A percentile compares a stretch with the other conserved stretches of the same genome.
phyloP scores from a whole-genome alignment of 208 protist genomes.

The Tritrichomonas musculus region DNA sequence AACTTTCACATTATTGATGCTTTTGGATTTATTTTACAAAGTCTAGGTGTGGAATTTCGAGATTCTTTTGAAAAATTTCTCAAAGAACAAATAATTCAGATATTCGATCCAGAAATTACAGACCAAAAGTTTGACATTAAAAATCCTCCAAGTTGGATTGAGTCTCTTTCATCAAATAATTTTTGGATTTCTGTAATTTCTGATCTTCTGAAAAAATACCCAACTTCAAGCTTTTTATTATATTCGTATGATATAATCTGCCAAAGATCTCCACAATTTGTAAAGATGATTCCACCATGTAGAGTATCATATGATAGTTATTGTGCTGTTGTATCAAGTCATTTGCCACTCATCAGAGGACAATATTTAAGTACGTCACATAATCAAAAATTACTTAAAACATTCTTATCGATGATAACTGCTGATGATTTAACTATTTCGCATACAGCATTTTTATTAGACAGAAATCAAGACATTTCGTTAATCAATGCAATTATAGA shows the following conservation, averaged over 20 bases:
- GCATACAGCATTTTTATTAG: not conserved
- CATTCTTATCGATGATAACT: not conserved
- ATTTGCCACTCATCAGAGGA: not conserved
- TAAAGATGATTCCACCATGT: not conserved
- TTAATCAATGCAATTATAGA: not conserved
- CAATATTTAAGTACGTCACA: no score
- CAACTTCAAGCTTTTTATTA: not conserved
- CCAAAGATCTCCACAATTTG: not conserved
- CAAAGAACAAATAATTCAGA: not conserved
- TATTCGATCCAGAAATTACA: not conserved
- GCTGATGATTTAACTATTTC: not conserved
- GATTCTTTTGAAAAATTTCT: not conserved
- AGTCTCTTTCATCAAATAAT: not conserved
- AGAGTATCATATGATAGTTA: not conserved
- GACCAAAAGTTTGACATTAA: not conserved
- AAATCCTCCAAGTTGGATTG: not conserved
- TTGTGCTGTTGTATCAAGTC: not conserved
- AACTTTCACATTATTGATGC: not conserved
- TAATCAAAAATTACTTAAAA: not conserved
- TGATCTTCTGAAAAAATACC: not conserved
- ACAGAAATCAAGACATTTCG: not conserved
- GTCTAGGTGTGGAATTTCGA: not conserved
- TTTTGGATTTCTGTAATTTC: not conserved
- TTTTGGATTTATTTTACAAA: not conserved
- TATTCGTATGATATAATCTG: not conserved